Evolutionary conservation across 148 eudicot genomes (phyloP).

Genomic region (Talinum fruticosum): DNA sequence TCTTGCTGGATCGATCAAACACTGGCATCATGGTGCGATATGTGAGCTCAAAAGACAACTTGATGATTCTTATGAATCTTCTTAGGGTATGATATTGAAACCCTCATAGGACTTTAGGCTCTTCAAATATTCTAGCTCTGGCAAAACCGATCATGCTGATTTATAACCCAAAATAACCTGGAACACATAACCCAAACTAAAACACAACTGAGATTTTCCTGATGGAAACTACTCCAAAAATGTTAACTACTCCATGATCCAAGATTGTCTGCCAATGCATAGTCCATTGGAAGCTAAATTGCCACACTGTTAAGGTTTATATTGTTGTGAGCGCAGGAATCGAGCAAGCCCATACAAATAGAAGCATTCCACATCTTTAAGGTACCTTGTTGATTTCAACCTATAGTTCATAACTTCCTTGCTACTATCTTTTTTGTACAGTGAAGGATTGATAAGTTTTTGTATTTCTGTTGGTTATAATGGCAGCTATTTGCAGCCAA

Average conservation of each 20-base stretch:
- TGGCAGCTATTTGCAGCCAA: slow-evolving; percentile 71
- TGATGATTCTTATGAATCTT: slow-evolving; percentile 89
- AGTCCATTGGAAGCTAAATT: background rate
- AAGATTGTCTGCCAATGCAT: no score
- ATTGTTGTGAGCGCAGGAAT: slow-evolving; percentile 43
- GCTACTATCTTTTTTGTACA: background rate
- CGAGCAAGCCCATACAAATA: slow-evolving; percentile 70
- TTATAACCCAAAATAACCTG: background rate
- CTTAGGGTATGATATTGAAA: slow-evolving; percentile 54
- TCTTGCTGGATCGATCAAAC: slow-evolving; percentile 83
- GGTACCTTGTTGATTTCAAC: slow-evolving; percentile 28
- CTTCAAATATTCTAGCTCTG: background rate
- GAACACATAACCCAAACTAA: background rate
- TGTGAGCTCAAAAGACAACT: slow-evolving; percentile 76
- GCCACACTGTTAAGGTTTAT: background rate
- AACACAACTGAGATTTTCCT: background rate
- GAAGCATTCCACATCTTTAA: slow-evolving; percentile 89
- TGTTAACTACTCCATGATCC: background rate
- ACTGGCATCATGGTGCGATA: slow-evolving; percentile 71
- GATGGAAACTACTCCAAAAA: no score
- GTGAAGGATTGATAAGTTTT: background rate
- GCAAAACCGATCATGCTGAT: background rate
- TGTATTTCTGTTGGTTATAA: background rate
- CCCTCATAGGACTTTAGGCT: background rate
- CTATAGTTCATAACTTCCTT: background rate